Conservation (phyloP, 2,329 filamentous ascomycete species). For the Chaetomium olivaceum region DNA sequence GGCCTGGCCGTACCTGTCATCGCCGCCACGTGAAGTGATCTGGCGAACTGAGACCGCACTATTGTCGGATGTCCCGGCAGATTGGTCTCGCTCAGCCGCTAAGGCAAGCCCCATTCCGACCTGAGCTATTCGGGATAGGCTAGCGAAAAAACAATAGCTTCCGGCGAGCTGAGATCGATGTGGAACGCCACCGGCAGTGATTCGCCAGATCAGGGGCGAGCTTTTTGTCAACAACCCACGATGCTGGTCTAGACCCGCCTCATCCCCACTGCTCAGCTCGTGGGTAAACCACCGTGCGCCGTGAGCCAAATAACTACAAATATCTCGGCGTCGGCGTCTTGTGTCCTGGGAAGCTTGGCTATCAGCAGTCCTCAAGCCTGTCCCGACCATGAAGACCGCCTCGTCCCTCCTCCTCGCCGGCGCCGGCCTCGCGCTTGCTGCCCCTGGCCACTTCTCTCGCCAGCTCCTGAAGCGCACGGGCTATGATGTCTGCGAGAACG, state of each 20-base stretch:
- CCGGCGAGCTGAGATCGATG: neutral
- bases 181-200: neutral
- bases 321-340: neutral
- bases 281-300: neutral
- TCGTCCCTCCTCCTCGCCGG: slow-evolving; percentile 10
- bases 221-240: neutral
- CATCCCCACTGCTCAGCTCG: neutral
- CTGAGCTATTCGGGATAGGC: neutral
- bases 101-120: neutral
- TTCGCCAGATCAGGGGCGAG: neutral
- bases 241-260: slow-evolving; percentile 1
- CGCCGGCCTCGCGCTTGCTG: slow-evolving; percentile 18
- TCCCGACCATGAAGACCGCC: slow-evolving; percentile 12
- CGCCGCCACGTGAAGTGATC: neutral
- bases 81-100: neutral
- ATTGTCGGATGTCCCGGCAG: neutral
- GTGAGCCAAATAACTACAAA: neutral
- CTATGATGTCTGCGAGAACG: slow-evolving; percentile 23
- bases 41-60: neutral
- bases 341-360: neutral
- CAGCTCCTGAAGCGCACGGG: slow-evolving; percentile 12
- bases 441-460: neutral
- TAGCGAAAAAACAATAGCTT: neutral
- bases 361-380: neutral
- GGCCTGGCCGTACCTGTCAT: neutral